Base-by-base conservation (phyloP, 1,139 yeast genomes). In the Debaryomyces nepalensis region DNA sequence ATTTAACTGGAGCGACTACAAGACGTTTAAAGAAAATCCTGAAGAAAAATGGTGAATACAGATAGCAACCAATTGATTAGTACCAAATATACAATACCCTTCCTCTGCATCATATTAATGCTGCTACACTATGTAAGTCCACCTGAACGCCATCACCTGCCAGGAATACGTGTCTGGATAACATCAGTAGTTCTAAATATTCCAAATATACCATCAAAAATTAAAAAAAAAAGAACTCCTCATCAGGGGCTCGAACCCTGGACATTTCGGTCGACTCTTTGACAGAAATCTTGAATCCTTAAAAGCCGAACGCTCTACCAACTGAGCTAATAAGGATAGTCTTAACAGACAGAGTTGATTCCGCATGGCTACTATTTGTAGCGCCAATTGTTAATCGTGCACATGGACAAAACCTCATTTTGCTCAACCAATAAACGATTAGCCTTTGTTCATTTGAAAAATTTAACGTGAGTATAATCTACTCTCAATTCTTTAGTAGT, bases 21-120 rank as follows among this genome's bases (percentile, higher is more conserved):
- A 69, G 18, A 79, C 68, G 37, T 93, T 72, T 66, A 87, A 87
- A 66, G 71, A 73, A 35, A 84, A 90, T 53, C 99, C 99, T 0
- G 90, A 82, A 54, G 97, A 90, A 59, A 87, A 87, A 61, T 93
- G 99, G 99, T 84, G 64, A 55, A n/a, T n/a, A n/a, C n/a, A n/a
- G n/a, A n/a, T n/a, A n/a, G n/a, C n/a, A n/a, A n/a, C n/a, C n/a
- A n/a, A n/a, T n/a, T n/a, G n/a, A n/a, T n/a, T n/a, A n/a, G n/a
- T n/a, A n/a, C n/a, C n/a, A n/a, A n/a, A n/a, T n/a, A n/a, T n/a
- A n/a, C n/a, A n/a, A n/a, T n/a, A n/a, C n/a, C n/a, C n/a, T n/a
- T n/a, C n/a, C n/a, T n/a, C n/a, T n/a, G n/a, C n/a, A n/a, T n/a
- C n/a, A n/a, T n/a, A n/a, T n/a, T n/a, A n/a, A n/a, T n/a, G n/a